Base-by-base conservation (phyloP, 2,329 filamentous ascomycete genomes). In the Aureobasidium sp. region DNA sequence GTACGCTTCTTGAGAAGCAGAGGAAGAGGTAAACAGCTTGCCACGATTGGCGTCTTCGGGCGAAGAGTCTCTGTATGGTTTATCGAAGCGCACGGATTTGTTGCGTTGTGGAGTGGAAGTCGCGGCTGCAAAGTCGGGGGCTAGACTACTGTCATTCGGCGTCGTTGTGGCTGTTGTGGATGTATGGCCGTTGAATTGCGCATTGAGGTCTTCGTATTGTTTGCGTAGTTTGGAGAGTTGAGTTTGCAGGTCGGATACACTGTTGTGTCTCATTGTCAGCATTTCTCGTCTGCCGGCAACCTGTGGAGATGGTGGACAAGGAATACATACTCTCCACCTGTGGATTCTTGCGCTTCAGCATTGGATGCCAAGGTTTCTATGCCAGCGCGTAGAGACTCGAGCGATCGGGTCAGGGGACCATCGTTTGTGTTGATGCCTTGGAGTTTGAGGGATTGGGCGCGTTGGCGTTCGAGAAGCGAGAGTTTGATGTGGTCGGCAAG, bases 401-500 rank as follows among this genome's bases (percentile, higher is more conserved):
- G 80, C 2, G 92, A 97, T 58, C 90, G 85, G 17, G 89, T 89
- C 67, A 97, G 92, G 73, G 96, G 89, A 44, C 88, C 88, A 77
- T 97, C 91, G 75, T 96, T 90, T 22, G 35, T 54, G 87, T 85
- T 71, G 47, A 88, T 88, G 56, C 85, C 85, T 63, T 91, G 85
- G 61, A 96, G 83, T 67, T 91, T 86, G 48, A 96, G 82, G 15
- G 86, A 89, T 69, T 90, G 85, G 53, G 92, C 91, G 63, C 93
- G 87, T 77, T 96, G 88, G 63, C 93, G 86, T 78, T 97, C 94
- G 29, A 97, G 85, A 17, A 99, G 82, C 15, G 92, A 96, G 64
- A 97, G 85, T 77, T 97, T 97, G 81, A 97, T 90, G 76, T 97
- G 93, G 77, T 99, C 94, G 70, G 92, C 91, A 62, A 97, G 85